Evolutionary conservation across 495 filamentous ascomycete species (phyloP), one percentile per base, ranked within the genome.

Genomic region (Cryomyces minteri): DNA sequence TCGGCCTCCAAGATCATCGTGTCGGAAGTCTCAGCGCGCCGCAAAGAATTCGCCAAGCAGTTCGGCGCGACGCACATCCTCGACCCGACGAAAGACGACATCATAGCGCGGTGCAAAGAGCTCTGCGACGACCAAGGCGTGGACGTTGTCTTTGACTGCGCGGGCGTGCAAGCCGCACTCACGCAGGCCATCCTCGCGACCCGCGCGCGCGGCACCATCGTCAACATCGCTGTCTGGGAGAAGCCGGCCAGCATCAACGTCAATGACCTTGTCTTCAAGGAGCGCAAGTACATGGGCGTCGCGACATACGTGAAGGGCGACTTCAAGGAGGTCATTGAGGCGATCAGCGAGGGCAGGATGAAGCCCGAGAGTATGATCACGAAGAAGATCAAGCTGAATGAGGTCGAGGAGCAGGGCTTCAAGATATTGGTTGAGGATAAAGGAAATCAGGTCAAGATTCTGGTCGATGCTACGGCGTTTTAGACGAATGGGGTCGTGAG

Each of bases 191-290:
- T 75, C 32, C 54, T 62, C 36, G 63, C 71, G 0, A 56, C 70
- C 32, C 61, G 70, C 9, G 64, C 63, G 4, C 58, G 67, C 37
- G 76, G 76, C 4, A 76, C 72, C 0, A 62, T 77, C 30, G 67
- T 79, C 8, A 79, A 79, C 47, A 68, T 79, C 41, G 72, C 76
- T 1, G 65, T 79, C 29, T 79, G 75, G 75, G 74, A 76, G 53
- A 69, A 69, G 50, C 42, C 53, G 2, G 64, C 67, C 11, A 58
- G 58, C 6, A 58, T 79, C 25, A 48, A 55, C 4, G 66, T 69
- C 2, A 77, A 75, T 8, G 64, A 73, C 40, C 48, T 76, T 5
- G 51, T 74, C 6, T 72, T 80, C 39, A 66, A 67, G 48, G 74
- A 80, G 45, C 61, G 71, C 33, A 71, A 69, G 31, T 67, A 64